phyloP scores from a whole-genome alignment of 2,329 filamentous ascomycete species.

The Exophiala sideris region DNA sequence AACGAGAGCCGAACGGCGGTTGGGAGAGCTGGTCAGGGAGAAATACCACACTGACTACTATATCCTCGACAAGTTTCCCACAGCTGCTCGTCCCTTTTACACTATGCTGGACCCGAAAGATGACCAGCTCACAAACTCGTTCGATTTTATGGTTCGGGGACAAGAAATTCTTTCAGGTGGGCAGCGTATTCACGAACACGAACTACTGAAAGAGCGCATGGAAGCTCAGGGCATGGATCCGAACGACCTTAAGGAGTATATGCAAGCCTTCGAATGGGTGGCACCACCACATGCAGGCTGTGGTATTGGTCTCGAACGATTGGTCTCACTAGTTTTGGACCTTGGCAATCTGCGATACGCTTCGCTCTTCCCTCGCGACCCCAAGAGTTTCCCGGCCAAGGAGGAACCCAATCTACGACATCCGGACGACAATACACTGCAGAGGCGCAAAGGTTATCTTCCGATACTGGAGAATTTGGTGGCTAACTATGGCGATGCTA shows the following conservation, averaged over 20 bases:
- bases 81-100: slow-evolving; percentile 74
- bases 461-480: slow-evolving; percentile 70
- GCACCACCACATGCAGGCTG: slow-evolving; percentile 77
- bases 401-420: slow-evolving; percentile 55
- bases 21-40: slow-evolving; percentile 71
- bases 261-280: slow-evolving; percentile 73
- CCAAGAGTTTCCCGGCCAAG: slow-evolving; percentile 67
- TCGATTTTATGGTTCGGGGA: slow-evolving; percentile 80
- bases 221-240: slow-evolving; percentile 64
- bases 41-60: slow-evolving; percentile 80
- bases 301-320: slow-evolving; percentile 75
- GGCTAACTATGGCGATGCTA: slow-evolving; percentile 81
- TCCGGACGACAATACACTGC: slow-evolving; percentile 71
- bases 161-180: slow-evolving; percentile 81
- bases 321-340: slow-evolving; percentile 71
- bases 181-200: slow-evolving; percentile 74
- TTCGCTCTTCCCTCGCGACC: slow-evolving; percentile 74
- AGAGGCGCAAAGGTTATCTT: slow-evolving; percentile 42
- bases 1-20: slow-evolving; percentile 72
- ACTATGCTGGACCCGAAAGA: slow-evolving; percentile 70
- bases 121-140: slow-evolving; percentile 69
- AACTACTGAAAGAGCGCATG: slow-evolving; percentile 67
- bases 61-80: slow-evolving; percentile 79
- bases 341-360: slow-evolving; percentile 77
- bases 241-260: slow-evolving; percentile 71